These are phyloP conservation scores for Solanum lycopersicoides DNA, from an alignment of 257 asterid genomes.

Conservation along the genomic window DNA sequence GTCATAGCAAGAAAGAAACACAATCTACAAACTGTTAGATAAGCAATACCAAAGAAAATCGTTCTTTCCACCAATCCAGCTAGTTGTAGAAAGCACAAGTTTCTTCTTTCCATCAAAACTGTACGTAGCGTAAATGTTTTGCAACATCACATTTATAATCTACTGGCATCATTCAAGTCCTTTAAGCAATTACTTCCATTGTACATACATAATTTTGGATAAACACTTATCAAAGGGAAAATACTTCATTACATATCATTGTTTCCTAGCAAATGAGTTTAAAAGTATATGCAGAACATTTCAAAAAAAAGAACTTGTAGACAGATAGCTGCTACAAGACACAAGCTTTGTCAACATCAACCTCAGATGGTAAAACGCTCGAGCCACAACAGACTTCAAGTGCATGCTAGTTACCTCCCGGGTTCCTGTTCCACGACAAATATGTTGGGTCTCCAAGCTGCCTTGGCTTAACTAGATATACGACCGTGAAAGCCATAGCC, in stretches of 20 bases:
- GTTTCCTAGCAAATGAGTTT: not conserved
- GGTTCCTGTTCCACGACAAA: not conserved
- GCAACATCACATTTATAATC: slow-evolving; percentile 7
- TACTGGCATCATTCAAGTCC: not conserved
- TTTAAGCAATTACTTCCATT: not conserved
- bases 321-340: not conserved
- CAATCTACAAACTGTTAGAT: slow-evolving; percentile 17
- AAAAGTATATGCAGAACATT: not conserved
- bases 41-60: slow-evolving; percentile 19
- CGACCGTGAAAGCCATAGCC: slow-evolving; percentile 9
- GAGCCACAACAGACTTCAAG: not conserved
- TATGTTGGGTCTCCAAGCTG: slow-evolving; percentile 4
- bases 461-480: slow-evolving; percentile 23
- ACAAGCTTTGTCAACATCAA: not conserved
- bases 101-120: slow-evolving; percentile 21
- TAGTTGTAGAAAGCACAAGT: slow-evolving; percentile 21
- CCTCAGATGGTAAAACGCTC: not conserved
- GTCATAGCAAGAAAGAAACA: slow-evolving; percentile 14
- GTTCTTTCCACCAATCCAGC: slow-evolving; percentile 28
- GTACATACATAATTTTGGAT: not conserved
- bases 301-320: not conserved
- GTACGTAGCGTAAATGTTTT: slow-evolving; percentile 14
- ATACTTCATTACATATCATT: not conserved
- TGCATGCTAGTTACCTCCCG: not conserved
- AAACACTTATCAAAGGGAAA: not conserved